Evolutionary conservation across 257 asterid species (phyloP), one percentile per base, ranked within the genome.

Genomic region (Penstemon barbatus): DNA sequence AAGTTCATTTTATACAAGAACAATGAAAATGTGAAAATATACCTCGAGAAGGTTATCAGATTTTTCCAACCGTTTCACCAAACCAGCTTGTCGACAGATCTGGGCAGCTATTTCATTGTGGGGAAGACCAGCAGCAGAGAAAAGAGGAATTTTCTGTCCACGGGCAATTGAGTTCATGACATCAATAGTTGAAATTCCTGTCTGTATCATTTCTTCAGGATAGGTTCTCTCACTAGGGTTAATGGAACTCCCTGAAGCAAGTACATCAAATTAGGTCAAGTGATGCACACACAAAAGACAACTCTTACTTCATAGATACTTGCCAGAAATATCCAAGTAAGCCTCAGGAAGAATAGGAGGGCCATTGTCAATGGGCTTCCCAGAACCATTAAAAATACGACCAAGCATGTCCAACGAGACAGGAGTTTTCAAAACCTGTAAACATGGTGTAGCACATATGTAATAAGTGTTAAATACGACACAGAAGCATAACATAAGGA

Each of bases 261-360:
- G 61, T 40, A 78, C 62, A 74, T 78, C 71, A 78, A 49, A 62
- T 13, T 6, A 4, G 61, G 60, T 11, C 66, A 58, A 54, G 66
- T 38, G 18, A 57, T 7, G 48, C 19, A 37, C 38, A 63, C 40
- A 50, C 39, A 75, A 3, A 11, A 18, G 45, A 61, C 10, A 57
- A 75, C 37, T 57, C 25, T 41, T 50, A 68, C 50, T 39, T 42
- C 13, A 41, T 5, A 6, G 56, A 72, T 64, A 84, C 92, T 85
- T 80, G 65, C 98, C 98, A 80, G 98, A 92, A 70, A 90, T 93
- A 83, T 93, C 99, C 90, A 89, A 78, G 84, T 93, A 93, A 57
- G 99, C 99, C 87, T 92, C 98, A 4, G 98, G 98, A 57, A 92
- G 87, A 77, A 93, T 90, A 61, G 97, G 97, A 74, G 99, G 97